Base-by-base conservation (phyloP, 2,329 filamentous ascomycete genomes). In the Alternaria solani region DNA sequence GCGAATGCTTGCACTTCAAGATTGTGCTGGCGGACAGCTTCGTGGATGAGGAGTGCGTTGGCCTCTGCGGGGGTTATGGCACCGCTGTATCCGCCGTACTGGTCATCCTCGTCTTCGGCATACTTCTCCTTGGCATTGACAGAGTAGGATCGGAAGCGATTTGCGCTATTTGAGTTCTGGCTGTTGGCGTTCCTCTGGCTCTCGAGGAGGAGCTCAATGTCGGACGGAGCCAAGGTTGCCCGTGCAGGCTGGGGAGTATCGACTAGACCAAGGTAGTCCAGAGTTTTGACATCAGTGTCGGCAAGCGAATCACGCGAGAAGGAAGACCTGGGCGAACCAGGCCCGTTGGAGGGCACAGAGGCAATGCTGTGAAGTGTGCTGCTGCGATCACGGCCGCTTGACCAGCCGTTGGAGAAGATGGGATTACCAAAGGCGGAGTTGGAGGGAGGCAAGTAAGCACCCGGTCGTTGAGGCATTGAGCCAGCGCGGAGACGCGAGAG, bases 61-160 rank as follows among this genome's bases (percentile, higher is more conserved):
- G 87, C 86, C 43, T 85, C 84, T 18, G 85, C 84, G 16, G 88
- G 87, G 1, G 87, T 89, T 63, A 88, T 76, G 3, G 84, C 83
- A 25, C 88, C 87, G 54, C 86, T 88, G 64, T 87, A 87, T 52
- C 82, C 81, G 44, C 85, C 84, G 72, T 88, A 88, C 61, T 91
- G 92, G 16, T 92, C 89, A 61, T 93, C 91, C 26, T 93, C 90
- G 53, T 96, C 94, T 70, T 96, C 93, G 2, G 91, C 94, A 72
- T 98, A 98, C 78, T 95, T 96, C 77, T 98, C 94, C 80, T 96
- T 97, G 57, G 96, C 96, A 79, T 99, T 99, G 66, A 99, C 95
- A 1, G 95, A 99, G 79, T 97, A 98, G 2, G 95, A 99, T 47
- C 95, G 89, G 84, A 98, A 96, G 53, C 95, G 89, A 77, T 91